Evolutionary conservation across 169 alveolate genomes (phyloP).

Genomic region (Cryptosporidium meleagridis): DNA sequence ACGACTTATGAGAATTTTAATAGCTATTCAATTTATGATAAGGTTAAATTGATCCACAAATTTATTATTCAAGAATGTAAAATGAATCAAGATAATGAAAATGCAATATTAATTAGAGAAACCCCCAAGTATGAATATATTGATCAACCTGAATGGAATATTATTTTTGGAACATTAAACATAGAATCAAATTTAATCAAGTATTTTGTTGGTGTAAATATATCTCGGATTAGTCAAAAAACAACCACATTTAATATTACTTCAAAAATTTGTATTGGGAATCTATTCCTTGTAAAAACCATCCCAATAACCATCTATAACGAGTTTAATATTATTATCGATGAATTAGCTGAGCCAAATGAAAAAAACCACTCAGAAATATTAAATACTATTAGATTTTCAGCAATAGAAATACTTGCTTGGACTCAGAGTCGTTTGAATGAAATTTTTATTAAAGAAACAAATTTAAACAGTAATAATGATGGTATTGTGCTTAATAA

Average conservation of each 20-base stretch:
- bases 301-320: conserved; percentile 34
- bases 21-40: conserved; percentile 29
- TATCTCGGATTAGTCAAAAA: not conserved
- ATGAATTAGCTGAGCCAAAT: not conserved
- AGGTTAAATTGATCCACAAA: conserved; percentile 23
- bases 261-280: conserved; percentile 24
- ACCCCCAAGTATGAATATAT: conserved; percentile 32
- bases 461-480: not conserved
- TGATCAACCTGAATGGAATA: conserved; percentile 46
- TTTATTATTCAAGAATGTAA: conserved; percentile 6
- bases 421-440: conserved; percentile 57
- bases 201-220: conserved; percentile 11
- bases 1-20: not conserved
- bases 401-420: conserved; percentile 5
- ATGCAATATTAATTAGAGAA: not conserved
- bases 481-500: not conserved
- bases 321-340: not conserved
- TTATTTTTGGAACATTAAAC: not conserved
- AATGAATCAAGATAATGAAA: not conserved
- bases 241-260: conserved; percentile 17
- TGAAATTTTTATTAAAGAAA: conserved; percentile 5
- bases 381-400: not conserved
- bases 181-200: not conserved
- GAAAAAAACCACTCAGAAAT: not conserved
- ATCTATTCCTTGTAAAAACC: not conserved